These are phyloP conservation scores for Abrus pulchellus DNA, from an alignment of 306 rosid genomes.

Conservation along the genomic window DNA sequence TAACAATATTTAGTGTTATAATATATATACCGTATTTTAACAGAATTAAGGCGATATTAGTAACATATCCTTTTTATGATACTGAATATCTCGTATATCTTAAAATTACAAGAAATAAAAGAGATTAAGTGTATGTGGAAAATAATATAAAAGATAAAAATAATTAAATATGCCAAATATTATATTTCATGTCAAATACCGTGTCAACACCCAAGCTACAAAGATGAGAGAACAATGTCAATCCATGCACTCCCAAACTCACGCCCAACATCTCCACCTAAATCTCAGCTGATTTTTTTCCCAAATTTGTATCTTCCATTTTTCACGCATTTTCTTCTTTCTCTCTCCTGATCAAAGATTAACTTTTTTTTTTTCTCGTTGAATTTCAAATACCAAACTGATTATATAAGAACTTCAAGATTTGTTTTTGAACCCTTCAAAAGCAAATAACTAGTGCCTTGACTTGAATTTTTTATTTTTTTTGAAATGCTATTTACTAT, in stretches of 20 bases:
- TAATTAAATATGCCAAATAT: too few species aligned
- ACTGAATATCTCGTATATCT: background rate
- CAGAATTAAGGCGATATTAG: background rate
- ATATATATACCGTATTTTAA: background rate
- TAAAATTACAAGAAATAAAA: background rate
- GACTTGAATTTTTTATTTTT: background rate
- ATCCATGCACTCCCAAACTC: background rate
- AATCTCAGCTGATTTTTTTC: background rate
- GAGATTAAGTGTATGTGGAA: too few species aligned
- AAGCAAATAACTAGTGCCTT: background rate
- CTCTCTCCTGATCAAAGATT: background rate
- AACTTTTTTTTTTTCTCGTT: constrained; percentile 12
- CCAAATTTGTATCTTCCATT: background rate
- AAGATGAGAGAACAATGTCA: background rate
- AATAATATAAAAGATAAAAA: too few species aligned
- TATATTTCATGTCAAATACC: too few species aligned
- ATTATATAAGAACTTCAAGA: background rate
- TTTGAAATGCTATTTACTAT: background rate
- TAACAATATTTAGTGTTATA: background rate
- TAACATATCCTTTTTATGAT: background rate
- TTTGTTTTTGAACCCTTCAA: constrained; percentile 4
- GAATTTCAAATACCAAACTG: background rate
- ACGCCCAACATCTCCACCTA: background rate
- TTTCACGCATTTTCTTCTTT: background rate
- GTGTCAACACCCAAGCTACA: too few species aligned